These are phyloP conservation scores for Colletotrichum falcatum DNA, from an alignment of 2,329 filamentous ascomycete species.

Conservation along the genomic window DNA sequence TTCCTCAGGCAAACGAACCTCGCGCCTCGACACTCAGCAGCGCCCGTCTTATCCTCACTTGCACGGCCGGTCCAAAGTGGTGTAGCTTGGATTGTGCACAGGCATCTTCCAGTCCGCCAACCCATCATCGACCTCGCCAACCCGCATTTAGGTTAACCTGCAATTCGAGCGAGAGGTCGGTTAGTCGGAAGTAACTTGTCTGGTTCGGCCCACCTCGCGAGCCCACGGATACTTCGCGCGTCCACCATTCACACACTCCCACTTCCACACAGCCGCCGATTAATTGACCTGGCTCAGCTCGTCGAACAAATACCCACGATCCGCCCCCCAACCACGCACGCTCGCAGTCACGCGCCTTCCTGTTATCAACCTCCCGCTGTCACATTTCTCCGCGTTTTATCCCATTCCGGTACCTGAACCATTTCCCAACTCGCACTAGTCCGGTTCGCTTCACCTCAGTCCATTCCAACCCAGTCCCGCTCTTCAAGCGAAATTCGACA, in stretches of 20 bases:
- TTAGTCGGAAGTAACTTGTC: conserved; percentile 22
- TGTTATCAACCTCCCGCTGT: conserved; percentile 35
- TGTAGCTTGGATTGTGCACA: conserved; percentile 33
- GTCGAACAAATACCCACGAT: conserved; percentile 38
- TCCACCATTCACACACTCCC: not conserved
- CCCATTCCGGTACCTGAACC: conserved; percentile 35
- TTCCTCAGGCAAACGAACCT: not conserved
- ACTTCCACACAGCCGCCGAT: not conserved
- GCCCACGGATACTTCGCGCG: conserved; percentile 17
- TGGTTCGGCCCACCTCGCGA: conserved; percentile 21
- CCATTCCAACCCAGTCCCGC: conserved; percentile 8
- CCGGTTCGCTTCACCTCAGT: conserved; percentile 22
- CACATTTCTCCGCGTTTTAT: conserved; percentile 39
- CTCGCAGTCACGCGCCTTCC: not conserved
- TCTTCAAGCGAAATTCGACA: conserved; percentile 39
- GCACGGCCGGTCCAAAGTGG: conserved; percentile 32
- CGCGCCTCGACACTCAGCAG: conserved; percentile 24
- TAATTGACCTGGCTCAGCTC: not conserved
- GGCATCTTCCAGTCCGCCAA: conserved; percentile 26
- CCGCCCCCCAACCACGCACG: conserved; percentile 23
- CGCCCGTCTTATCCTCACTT: conserved; percentile 12
- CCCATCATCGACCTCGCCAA: conserved; percentile 23
- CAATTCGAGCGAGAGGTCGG: conserved; percentile 13
- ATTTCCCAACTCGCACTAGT: conserved; percentile 29
- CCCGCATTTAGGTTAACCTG: conserved; percentile 26